These are phyloP conservation scores for Cornus kousa DNA, from an alignment of 148 eudicot genomes.

Conservation along the genomic window DNA sequence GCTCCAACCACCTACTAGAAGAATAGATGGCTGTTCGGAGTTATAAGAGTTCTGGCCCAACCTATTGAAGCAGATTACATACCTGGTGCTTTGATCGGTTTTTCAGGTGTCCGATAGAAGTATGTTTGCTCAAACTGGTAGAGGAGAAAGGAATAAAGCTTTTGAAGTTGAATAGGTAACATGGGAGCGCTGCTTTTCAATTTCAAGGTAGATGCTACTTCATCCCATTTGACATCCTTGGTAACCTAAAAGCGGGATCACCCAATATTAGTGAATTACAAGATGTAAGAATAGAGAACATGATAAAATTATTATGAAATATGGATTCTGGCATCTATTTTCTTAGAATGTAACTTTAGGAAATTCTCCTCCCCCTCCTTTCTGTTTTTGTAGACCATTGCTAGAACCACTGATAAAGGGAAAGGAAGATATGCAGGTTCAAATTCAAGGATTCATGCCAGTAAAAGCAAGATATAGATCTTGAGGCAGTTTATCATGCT, in stretches of 20 bases:
- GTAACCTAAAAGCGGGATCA: slow-evolving; percentile 28
- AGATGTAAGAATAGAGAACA: not conserved
- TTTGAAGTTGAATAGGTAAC: slow-evolving; percentile 35
- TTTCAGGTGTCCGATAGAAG: slow-evolving; percentile 23
- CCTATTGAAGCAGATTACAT: slow-evolving; percentile 9
- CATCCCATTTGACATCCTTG: slow-evolving; percentile 39
- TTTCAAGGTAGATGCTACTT: slow-evolving; percentile 31
- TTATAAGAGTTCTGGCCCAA: not conserved
- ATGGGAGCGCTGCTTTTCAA: slow-evolving; percentile 14
- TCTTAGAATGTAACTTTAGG: not conserved
- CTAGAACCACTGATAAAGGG: not conserved
- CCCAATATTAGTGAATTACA: not conserved
- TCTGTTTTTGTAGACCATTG: not conserved
- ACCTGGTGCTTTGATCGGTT: slow-evolving; percentile 12
- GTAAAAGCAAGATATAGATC: too few relatives aligned
- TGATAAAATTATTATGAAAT: too few relatives aligned
- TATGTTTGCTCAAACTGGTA: slow-evolving; percentile 43
- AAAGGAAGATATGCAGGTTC: not conserved
- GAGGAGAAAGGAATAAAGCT: slow-evolving; percentile 34
- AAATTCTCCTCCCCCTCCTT: too few relatives aligned
- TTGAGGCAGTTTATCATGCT: not conserved
- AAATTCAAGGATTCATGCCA: not conserved
- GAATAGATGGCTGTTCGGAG: not conserved
- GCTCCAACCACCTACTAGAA: not conserved
- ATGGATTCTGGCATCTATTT: not conserved